phyloP scores from a whole-genome alignment of 169 alveolate genomes.

The Perkinsus marinus region DNA sequence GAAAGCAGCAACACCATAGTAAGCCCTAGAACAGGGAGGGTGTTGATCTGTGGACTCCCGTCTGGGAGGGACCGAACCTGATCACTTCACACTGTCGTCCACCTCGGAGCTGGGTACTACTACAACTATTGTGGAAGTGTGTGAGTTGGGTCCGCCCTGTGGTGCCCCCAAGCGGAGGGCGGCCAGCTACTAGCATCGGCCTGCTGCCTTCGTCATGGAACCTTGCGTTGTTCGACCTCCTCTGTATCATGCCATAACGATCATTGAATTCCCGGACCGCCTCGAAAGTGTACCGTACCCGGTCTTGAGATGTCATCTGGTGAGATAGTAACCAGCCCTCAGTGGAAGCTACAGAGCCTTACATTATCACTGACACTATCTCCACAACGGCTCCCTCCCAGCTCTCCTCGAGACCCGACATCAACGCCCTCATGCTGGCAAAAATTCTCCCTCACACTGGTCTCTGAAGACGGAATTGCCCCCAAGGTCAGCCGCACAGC shows the following conservation, averaged over 20 bases:
- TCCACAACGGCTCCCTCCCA: neutral
- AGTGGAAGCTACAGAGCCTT: neutral
- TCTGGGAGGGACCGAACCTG: neutral
- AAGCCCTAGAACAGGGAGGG: neutral
- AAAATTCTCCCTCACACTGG: neutral
- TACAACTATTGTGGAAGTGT: neutral
- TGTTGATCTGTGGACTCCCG: neutral
- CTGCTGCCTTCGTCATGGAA: too few relatives aligned
- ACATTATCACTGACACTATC: neutral
- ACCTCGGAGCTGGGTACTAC: neutral
- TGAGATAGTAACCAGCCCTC: neutral
- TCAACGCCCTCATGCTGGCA: neutral
- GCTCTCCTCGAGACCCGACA: neutral
- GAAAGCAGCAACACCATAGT: neutral
- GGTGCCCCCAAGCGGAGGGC: neutral
- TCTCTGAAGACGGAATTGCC: neutral
- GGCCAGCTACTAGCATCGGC: neutral
- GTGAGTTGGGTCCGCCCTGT: neutral
- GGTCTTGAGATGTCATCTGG: neutral
- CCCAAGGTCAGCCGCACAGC: neutral
- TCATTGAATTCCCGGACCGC: neutral
- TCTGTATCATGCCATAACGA: neutral
- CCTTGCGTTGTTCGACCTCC: neutral
- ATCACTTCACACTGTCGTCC: neutral
- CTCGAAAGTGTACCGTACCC: neutral